Percentiles rank a stretch among this genome's conserved stretches.
Conservation (phyloP, 805 yeast species). For the Candida nemodendra region DNA sequence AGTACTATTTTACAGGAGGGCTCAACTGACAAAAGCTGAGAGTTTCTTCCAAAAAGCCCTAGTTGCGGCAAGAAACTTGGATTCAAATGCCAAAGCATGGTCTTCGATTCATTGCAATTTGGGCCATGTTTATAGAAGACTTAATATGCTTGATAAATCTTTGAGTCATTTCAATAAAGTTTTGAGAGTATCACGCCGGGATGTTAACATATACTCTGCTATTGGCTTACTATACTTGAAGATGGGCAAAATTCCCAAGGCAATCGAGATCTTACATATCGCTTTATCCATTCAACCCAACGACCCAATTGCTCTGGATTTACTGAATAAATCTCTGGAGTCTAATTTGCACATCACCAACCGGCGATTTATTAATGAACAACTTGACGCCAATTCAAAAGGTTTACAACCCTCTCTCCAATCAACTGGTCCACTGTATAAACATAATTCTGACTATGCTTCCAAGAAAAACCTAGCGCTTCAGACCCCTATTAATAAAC, state of each 20-base stretch:
- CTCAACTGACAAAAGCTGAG: conserved; percentile 68
- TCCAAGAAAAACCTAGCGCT: conserved; percentile 9
- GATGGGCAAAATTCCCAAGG: conserved; percentile 57
- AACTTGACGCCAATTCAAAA: conserved; percentile 25
- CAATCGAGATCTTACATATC: conserved; percentile 75
- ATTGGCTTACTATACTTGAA: conserved; percentile 81
- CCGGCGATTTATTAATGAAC: too few relatives aligned
- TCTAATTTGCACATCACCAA: conserved; percentile 39
- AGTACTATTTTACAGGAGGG: conserved; percentile 80
- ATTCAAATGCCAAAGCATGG: conserved; percentile 82
- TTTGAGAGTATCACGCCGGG: conserved; percentile 62
- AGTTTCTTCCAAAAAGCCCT: conserved; percentile 67
- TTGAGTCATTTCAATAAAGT: conserved; percentile 76
- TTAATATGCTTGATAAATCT: conserved; percentile 62
- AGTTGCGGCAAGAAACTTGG: conserved; percentile 61
- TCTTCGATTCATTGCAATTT: conserved; percentile 80
- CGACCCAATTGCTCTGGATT: conserved; percentile 82
- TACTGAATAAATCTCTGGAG: conserved; percentile 76
- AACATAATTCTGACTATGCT: neutral
- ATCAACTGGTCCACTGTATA: conserved; percentile 11
- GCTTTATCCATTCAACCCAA: conserved; percentile 77
- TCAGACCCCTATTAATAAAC: conserved; percentile 25
- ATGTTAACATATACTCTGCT: conserved; percentile 72
- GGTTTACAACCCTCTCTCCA: conserved; percentile 25
- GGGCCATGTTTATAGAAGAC: conserved; percentile 82